These are phyloP conservation scores for Neurospora sp. DNA, from an alignment of 495 filamentous ascomycete genomes.

Conservation along the genomic window DNA sequence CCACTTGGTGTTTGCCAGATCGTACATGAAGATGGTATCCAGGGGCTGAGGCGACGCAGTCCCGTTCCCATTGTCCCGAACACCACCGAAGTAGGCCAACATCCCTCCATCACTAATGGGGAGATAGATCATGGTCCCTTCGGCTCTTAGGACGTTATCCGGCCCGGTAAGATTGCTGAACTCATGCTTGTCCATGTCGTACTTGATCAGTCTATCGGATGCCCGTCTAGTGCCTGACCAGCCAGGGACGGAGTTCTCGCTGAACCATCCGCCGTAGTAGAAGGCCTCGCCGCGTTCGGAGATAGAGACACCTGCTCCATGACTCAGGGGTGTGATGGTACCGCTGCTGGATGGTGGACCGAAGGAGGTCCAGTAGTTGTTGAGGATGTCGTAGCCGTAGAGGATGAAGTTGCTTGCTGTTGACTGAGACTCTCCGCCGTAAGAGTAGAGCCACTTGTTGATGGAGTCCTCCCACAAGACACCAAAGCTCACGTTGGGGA, in stretches of 20 bases:
- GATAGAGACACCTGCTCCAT: conserved; percentile 15
- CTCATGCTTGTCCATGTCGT: conserved; percentile 13
- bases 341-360: conserved; percentile 9
- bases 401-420: conserved; percentile 26
- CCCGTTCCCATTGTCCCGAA: conserved; percentile 10
- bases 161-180: conserved; percentile 12
- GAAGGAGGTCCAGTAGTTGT: conserved; percentile 32
- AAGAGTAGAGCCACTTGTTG: conserved; percentile 44
- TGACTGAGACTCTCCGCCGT: conserved; percentile 38
- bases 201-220: conserved; percentile 10
- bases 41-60: conserved; percentile 7
- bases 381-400: conserved; percentile 35
- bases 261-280: conserved; percentile 39
- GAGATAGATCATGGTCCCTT: conserved; percentile 15
- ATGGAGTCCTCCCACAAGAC: conserved; percentile 41
- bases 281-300: conserved; percentile 17
- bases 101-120: conserved; percentile 15
- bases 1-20: conserved; percentile 12
- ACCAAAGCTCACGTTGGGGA: conserved; percentile 36
- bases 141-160: conserved; percentile 7
- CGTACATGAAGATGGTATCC: conserved; percentile 14
- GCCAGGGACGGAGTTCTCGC: conserved; percentile 30
- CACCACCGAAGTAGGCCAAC: conserved; percentile 15
- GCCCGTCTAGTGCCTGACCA: conserved; percentile 21
- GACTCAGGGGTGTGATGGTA: conserved; percentile 7